phyloP scores from a whole-genome alignment of 2,329 filamentous ascomycete species.

The Aspergillus sp. region DNA sequence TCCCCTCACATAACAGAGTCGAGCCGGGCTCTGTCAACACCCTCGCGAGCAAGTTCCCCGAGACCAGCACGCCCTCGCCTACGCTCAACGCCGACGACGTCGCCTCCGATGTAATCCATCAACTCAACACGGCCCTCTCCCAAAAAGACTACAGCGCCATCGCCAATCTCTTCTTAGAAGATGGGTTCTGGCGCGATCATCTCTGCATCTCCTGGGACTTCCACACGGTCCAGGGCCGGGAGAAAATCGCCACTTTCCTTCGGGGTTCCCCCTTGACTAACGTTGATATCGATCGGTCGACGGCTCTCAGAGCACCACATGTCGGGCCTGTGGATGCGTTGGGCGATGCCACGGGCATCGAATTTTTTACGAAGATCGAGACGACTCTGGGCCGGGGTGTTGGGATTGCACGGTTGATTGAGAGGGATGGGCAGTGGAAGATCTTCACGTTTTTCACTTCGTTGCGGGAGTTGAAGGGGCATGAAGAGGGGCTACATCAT shows the following conservation, averaged over 20 bases:
- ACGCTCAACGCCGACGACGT: constrained; percentile 30
- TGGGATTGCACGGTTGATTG: constrained; percentile 48
- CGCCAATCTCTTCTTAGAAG: constrained; percentile 41
- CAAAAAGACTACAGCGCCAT: constrained; percentile 27
- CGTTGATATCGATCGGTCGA: constrained; percentile 42
- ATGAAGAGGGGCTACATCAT: constrained; percentile 43
- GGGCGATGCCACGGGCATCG: constrained; percentile 45
- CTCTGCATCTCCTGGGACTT: constrained; percentile 50
- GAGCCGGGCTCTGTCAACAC: constrained; percentile 50
- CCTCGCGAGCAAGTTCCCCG: constrained; percentile 37
- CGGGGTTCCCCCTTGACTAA: constrained; percentile 35
- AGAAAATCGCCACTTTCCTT: constrained; percentile 31
- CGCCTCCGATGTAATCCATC: constrained; percentile 28
- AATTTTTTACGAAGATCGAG: constrained; percentile 49
- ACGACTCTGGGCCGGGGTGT: constrained; percentile 48
- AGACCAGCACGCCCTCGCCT: constrained; percentile 21
- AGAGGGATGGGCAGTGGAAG: constrained; percentile 46
- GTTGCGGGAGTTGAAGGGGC: constrained; percentile 46
- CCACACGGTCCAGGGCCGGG: constrained; percentile 44
- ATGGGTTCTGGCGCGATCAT: constrained; percentile 53
- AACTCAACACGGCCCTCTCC: constrained; percentile 34
- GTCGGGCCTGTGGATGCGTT: constrained; percentile 42
- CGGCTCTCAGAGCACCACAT: constrained; percentile 38
- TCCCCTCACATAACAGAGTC: constrained; percentile 35
- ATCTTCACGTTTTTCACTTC: constrained; percentile 57